These are phyloP conservation scores for Vigna trinervia DNA, from an alignment of 306 rosid species.

Conservation along the genomic window DNA sequence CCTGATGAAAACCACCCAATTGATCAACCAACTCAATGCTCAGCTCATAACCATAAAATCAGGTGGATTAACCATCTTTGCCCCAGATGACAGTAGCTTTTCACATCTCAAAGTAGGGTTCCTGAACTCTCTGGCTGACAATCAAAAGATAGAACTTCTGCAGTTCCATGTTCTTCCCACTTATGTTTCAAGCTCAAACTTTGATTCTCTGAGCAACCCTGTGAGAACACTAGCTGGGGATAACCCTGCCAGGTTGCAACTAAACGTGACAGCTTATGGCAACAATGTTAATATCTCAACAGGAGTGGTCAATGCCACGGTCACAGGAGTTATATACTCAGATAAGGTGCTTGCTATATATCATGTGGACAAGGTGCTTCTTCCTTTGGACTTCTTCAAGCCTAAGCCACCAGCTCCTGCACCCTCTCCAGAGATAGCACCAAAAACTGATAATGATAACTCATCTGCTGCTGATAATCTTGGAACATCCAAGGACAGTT, in stretches of 20 bases:
- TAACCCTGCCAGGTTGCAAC: slow-evolving; percentile 44
- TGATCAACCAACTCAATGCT: slow-evolving; percentile 12
- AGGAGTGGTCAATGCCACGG: slow-evolving; percentile 59
- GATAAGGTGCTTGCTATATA: slow-evolving; percentile 51
- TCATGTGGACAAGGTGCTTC: slow-evolving; percentile 29
- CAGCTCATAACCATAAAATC: slow-evolving; percentile 28
- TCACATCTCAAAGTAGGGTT: slow-evolving; percentile 12
- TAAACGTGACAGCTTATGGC: slow-evolving; percentile 56
- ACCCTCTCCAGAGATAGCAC: slow-evolving; percentile 34
- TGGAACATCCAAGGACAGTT: slow-evolving; percentile 33
- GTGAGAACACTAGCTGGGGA: slow-evolving; percentile 63
- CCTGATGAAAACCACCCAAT: slow-evolving; percentile 26
- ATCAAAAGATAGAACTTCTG: slow-evolving; percentile 53
- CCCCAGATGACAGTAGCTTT: slow-evolving; percentile 28
- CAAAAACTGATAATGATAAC: slow-evolving; percentile 18
- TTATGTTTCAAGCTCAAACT: slow-evolving; percentile 53
- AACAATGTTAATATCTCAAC: slow-evolving; percentile 55
- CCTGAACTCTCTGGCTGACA: slow-evolving; percentile 24
- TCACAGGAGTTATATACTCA: slow-evolving; percentile 51
- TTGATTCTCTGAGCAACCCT: slow-evolving; percentile 60
- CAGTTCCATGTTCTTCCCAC: slow-evolving; percentile 59
- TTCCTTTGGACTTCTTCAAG: slow-evolving; percentile 48
- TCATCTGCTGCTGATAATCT: slow-evolving; percentile 9
- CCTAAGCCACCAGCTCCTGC: slow-evolving; percentile 50
- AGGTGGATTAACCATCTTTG: slow-evolving; percentile 30